Evolutionary conservation across 345 rosid genomes (phyloP).

Genomic region (Combretum micranthum): DNA sequence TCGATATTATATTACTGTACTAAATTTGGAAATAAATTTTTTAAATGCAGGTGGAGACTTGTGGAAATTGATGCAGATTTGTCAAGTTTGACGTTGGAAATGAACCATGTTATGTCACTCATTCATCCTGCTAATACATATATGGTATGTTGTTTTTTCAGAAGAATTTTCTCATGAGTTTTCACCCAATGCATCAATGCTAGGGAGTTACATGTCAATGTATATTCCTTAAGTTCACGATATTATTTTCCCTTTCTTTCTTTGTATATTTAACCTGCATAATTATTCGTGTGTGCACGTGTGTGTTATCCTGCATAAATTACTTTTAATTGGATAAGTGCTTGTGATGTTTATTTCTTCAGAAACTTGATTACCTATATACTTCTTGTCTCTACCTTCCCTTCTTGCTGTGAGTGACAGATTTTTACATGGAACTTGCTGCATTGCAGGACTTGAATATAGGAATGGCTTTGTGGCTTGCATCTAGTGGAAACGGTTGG

Average conservation of each 20-base stretch:
- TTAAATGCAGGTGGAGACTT: constrained; percentile 77
- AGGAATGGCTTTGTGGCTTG: constrained; percentile 91
- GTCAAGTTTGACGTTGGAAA: constrained; percentile 54
- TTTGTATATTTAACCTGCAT: too few relatives aligned
- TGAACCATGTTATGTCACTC: constrained; percentile 70
- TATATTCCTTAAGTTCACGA: too few relatives aligned
- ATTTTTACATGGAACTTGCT: neutral
- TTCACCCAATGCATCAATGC: too few relatives aligned
- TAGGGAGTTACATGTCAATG: too few relatives aligned
- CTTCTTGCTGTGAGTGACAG: neutral
- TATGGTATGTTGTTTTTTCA: constrained; percentile 43
- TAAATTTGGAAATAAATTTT: neutral
- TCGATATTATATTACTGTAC: neutral
- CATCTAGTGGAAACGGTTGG: constrained; percentile 85
- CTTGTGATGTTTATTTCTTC: neutral
- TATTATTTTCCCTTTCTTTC: too few relatives aligned
- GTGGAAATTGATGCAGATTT: constrained; percentile 83
- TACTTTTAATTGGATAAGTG: too few relatives aligned
- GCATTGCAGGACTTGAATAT: constrained; percentile 79
- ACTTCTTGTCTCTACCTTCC: neutral
- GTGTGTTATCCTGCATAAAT: too few relatives aligned
- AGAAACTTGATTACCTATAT: neutral
- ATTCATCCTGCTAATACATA: constrained; percentile 84
- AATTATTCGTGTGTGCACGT: too few relatives aligned
- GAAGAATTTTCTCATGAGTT: too few relatives aligned